Base-by-base conservation (phyloP, 192 early-diverging fungal species). In the Backusella morwellensis region DNA sequence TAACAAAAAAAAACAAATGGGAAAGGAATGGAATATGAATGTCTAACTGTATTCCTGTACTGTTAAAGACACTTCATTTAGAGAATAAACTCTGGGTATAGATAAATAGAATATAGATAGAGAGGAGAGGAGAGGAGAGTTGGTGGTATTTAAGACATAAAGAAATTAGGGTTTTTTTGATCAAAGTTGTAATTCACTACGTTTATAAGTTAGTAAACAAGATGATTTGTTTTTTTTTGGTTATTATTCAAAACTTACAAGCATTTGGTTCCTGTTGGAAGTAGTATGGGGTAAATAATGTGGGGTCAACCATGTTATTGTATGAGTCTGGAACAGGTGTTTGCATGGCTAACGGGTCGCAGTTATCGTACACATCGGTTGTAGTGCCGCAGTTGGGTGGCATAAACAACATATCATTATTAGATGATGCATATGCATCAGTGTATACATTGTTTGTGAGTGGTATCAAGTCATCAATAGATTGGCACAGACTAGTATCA, bases 361-460 rank as follows among this genome's bases (percentile, higher is more conserved):
- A 44, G 70, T 50, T 72, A 72, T 63, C 56, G 56, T 72, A 72
- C 44, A 72, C 40, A 72, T 72, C 41, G 6, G 29, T 44, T 41
- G 69, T 9, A 29, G 44, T 15, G 41, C 21, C 14, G 41, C 21
- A 50, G 70, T 23, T 72, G 42, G 35, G 8, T 29, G 56, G n/a
- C 40, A 50, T 32, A 23, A 72, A 50, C 26, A 72, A 32, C 41
- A 72, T 6, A 34, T 72, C 23, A 72, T 50, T 72, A 32, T 34
- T 70, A 70, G 42, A 44, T 50, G 70, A 17, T 26, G 68, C n/a
- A 35, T 70, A 70, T 70, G 68, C 38, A 38, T 36, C 23, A 41
- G 12, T 21, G 35, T 70, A 40, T 14, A 40, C 23, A 26, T 70
- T 4, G 4, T 41, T 63, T 63, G 56, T 29, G 67, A 36, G 67